A percentile compares a stretch with the other conserved stretches of the same genome.
Evolutionary conservation across 164 flowering plant species (phyloP).

Genomic region (Malania oleifera): DNA sequence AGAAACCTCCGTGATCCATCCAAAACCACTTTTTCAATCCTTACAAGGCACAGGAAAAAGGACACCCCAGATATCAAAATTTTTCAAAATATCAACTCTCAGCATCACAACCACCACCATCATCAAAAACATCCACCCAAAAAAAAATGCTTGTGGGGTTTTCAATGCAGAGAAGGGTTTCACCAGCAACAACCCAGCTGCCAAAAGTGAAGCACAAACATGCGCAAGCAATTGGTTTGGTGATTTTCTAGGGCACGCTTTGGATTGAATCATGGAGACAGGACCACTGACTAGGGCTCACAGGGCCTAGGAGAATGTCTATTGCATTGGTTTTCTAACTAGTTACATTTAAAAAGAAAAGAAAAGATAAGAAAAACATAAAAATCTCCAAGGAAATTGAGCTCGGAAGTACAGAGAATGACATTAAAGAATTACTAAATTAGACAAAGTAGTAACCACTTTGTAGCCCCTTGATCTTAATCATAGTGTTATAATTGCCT

Average conservation of each 20-base stretch:
- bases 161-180: not conserved
- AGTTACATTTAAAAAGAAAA: slow-evolving; percentile 2
- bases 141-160: not conserved
- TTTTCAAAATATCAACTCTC: not conserved
- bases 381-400: slow-evolving; percentile 29
- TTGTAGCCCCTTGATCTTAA: slow-evolving; percentile 42
- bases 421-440: slow-evolving; percentile 11
- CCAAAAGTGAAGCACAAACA: slow-evolving; percentile 42
- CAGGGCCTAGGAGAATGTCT: slow-evolving; percentile 63
- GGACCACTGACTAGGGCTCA: slow-evolving; percentile 43
- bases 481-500: slow-evolving; percentile 63
- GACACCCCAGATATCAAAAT: not conserved
- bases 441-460: slow-evolving; percentile 30
- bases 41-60: not conserved
- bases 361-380: slow-evolving; percentile 13
- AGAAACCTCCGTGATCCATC: slow-evolving; percentile 1
- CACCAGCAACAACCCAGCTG: slow-evolving; percentile 6
- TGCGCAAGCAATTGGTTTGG: slow-evolving; percentile 56
- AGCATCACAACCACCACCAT: not conserved
- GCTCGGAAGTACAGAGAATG: slow-evolving; percentile 24
- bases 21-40: not conserved
- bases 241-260: slow-evolving; percentile 78
- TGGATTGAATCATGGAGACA: slow-evolving; percentile 86
- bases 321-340: slow-evolving; percentile 32
- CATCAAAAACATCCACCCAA: not conserved